Evolutionary conservation across 1,284 basidiomycete genomes (phyloP).

Genomic region (Abortiporus biennis): DNA sequence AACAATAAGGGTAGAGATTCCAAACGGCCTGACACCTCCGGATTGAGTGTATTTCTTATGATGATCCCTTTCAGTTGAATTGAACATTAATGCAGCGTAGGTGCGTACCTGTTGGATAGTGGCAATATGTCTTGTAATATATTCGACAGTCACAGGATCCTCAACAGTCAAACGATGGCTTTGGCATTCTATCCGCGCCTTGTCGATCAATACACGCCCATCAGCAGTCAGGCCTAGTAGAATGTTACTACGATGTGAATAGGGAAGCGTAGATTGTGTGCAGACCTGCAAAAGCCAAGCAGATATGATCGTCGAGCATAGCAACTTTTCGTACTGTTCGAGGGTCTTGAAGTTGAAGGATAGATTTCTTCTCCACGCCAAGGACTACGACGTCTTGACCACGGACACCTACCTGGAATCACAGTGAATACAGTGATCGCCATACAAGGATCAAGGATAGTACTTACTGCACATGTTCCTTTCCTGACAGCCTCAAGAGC

Average conservation of each 20-base stretch:
- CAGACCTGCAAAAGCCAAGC: slow-evolving; percentile 94
- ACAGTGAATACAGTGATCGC: not conserved
- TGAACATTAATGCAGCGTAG: not conserved
- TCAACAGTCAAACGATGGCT: slow-evolving; percentile 97
- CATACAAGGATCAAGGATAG: not conserved
- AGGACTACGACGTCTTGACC: slow-evolving; percentile 95
- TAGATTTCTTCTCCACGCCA: slow-evolving; percentile 98
- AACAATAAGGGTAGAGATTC: slow-evolving; percentile 94
- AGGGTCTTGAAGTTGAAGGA: slow-evolving; percentile 96
- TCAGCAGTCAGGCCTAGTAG: slow-evolving; percentile 89
- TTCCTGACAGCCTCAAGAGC: slow-evolving; percentile 95
- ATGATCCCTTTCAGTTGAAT: slow-evolving; percentile 8
- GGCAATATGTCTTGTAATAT: slow-evolving; percentile 97
- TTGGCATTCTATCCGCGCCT: slow-evolving; percentile 96
- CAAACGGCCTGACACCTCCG: slow-evolving; percentile 97
- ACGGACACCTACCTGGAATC: slow-evolving; percentile 82
- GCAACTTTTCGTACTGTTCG: slow-evolving; percentile 97
- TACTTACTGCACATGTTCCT: slow-evolving; percentile 91
- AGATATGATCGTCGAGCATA: slow-evolving; percentile 98
- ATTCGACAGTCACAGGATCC: slow-evolving; percentile 97
- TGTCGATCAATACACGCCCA: slow-evolving; percentile 97
- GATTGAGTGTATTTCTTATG: slow-evolving; percentile 93
- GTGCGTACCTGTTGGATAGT: slow-evolving; percentile 88
- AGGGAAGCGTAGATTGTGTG: slow-evolving; percentile 4
- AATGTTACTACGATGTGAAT: slow-evolving; percentile 8